A percentile compares a stretch with the other conserved stretches of the same genome.
phyloP scores from a whole-genome alignment of 2,329 filamentous ascomycete species.

The Monilinia aucupariae region DNA sequence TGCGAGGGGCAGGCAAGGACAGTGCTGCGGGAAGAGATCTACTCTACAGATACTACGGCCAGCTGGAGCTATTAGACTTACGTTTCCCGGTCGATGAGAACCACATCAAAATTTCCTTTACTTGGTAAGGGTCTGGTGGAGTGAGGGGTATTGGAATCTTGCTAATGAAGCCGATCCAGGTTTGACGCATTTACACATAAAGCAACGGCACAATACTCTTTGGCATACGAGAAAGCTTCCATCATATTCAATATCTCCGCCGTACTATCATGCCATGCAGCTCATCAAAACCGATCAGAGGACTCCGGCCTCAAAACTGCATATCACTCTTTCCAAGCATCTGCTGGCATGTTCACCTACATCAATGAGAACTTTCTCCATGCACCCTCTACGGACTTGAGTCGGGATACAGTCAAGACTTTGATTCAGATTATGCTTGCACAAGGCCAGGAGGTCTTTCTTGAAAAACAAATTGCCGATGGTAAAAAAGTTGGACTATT shows the following conservation, averaged over 20 bases:
- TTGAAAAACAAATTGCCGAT: constrained; percentile 92
- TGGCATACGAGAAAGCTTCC: constrained; percentile 96
- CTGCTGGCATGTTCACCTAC: constrained; percentile 98
- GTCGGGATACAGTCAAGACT: constrained; percentile 90
- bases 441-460: constrained; percentile 93
- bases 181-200: constrained; percentile 99
- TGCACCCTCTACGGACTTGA: constrained; percentile 92
- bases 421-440: constrained; percentile 89
- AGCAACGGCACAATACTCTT: constrained; percentile 89
- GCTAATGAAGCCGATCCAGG: constrained; percentile 47
- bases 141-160: neutral
- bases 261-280: constrained; percentile 91
- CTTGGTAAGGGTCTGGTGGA: constrained; percentile 59
- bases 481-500: constrained; percentile 87
- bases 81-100: constrained; percentile 97
- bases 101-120: constrained; percentile 98
- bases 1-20: constrained; percentile 95
- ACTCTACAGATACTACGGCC: constrained; percentile 94
- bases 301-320: constrained; percentile 91
- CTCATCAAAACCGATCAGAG: constrained; percentile 84
- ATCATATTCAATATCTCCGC: constrained; percentile 99
- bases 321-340: constrained; percentile 97
- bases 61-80: constrained; percentile 88
- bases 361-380: constrained; percentile 99
- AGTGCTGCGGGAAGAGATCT: constrained; percentile 90